These are phyloP conservation scores for Penicillium simplicissimum DNA, from an alignment of 495 filamentous ascomycete genomes.

Conservation along the genomic window DNA sequence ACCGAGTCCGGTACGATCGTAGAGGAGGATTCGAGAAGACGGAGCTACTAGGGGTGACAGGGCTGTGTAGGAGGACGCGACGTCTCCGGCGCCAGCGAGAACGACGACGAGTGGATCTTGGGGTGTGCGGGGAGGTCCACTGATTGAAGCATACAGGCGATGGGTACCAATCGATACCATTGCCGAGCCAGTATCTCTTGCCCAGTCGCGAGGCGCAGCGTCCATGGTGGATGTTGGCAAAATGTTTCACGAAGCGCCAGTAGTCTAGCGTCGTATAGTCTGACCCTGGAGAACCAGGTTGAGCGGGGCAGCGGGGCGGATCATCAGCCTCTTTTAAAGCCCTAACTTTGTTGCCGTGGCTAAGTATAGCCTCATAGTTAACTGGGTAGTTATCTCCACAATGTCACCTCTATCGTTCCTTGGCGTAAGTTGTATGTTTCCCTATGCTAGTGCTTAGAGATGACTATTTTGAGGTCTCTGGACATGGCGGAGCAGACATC, in stretches of 20 bases:
- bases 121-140: constrained; percentile 23
- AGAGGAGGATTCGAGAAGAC: constrained; percentile 38
- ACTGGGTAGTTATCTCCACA: background rate
- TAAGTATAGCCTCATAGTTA: background rate
- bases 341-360: background rate
- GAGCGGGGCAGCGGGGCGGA: constrained; percentile 7
- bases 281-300: background rate
- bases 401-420: background rate
- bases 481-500: too few species aligned
- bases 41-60: constrained; percentile 33
- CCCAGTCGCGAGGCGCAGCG: constrained; percentile 3
- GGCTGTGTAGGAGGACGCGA: constrained; percentile 43
- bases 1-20: constrained; percentile 46
- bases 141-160: constrained; percentile 32
- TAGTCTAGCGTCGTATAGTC: background rate
- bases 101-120: constrained; percentile 43
- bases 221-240: constrained; percentile 3
- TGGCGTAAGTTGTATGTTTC: background rate
- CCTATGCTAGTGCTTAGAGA: background rate
- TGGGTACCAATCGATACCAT: constrained; percentile 39
- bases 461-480: too few species aligned
- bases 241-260: background rate
- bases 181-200: constrained; percentile 8
- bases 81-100: constrained; percentile 48
- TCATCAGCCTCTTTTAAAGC: background rate